Base-by-base conservation (phyloP, 73 alveolate species). In the Paramecium biaurelia region DNA sequence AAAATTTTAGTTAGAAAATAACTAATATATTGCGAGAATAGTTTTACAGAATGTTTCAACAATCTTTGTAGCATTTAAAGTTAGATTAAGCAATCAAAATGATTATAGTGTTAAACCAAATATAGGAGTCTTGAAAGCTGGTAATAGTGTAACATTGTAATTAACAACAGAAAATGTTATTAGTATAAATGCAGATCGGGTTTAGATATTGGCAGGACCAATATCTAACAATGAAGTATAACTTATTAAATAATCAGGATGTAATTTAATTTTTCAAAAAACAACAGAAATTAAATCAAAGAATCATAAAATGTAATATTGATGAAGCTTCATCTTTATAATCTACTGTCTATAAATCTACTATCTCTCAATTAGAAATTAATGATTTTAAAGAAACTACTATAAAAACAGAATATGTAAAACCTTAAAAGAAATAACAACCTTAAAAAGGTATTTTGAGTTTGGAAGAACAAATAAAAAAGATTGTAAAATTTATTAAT, bases 71-170 rank as follows among this genome's bases (percentile, higher is more conserved):
- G 59, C 86, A 15, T 72, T 72, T 72, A 34, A 72, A 38, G 30
- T 72, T 37, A 72, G 86, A 72, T 10, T 72, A 72, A 72, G 58
- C 58, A 72, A 72, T 72, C 63, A 32, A 72, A 37, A 8, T 34
- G 86, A 14, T 35, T 72, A 72, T 72, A 34, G 18, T 14, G 67
- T 72, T 12, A 35, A 38, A 35, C 63, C 63, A 32, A 35, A 35
- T 20, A 72, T 34, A 28, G 86, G 63, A 12, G 59, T 72, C 2
- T 72, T 72, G 63, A 72, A 37, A 15, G 86, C 86, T 32, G 63
- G 86, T 0, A 34, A 72, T 42, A 12, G 18, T 72, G 24, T 63
- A 30, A 30, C 43, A 7, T 63, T 63, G 14, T 30, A 14, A 12
- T 26, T 26, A 32, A 30, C 84, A 63, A 63, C 47, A 2, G 47